A percentile compares a stretch with the other conserved stretches of the same genome.
Conservation (phyloP, 768 basidiomycete species). For the Leccinum fibrillosum region DNA sequence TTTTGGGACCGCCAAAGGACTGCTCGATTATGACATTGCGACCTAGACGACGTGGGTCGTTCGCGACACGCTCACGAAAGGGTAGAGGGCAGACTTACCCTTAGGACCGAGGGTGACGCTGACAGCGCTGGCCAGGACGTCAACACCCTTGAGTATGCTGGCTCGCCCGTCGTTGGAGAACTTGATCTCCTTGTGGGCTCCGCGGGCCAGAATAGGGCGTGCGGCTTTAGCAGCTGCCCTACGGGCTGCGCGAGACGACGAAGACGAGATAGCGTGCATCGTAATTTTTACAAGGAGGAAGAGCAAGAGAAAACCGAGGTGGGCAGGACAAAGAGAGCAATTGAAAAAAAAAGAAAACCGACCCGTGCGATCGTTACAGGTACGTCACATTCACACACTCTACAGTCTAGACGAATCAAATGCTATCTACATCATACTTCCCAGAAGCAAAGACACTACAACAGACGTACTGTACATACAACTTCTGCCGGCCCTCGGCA, state of each 20-base stretch:
- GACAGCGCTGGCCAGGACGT: slow-evolving; percentile 95
- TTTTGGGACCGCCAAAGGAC: slow-evolving; percentile 86
- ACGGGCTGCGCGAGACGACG: slow-evolving; percentile 66
- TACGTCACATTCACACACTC: neutral
- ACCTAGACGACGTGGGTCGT: slow-evolving; percentile 42
- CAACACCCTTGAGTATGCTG: slow-evolving; percentile 92
- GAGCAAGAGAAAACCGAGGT: slow-evolving; percentile 3
- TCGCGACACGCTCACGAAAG: neutral
- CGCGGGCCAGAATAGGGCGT: slow-evolving; percentile 55
- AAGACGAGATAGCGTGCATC: slow-evolving; percentile 71
- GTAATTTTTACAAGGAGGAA: slow-evolving; percentile 9
- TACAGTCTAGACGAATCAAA: neutral
- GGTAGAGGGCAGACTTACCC: slow-evolving; percentile 42
- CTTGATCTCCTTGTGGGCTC: slow-evolving; percentile 94
- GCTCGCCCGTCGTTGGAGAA: slow-evolving; percentile 96
- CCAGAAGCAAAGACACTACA: no score
- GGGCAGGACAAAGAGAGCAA: slow-evolving; percentile 6
- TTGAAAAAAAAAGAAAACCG: neutral
- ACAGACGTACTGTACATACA: neutral
- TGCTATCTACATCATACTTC: no score
- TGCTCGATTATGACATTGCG: slow-evolving; percentile 99
- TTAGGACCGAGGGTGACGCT: slow-evolving; percentile 96
- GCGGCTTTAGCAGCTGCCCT: slow-evolving; percentile 59
- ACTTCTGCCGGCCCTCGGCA: neutral
- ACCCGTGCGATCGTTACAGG: neutral